Conservation (phyloP, 83 land plant species). For the Thuja plicata region DNA sequence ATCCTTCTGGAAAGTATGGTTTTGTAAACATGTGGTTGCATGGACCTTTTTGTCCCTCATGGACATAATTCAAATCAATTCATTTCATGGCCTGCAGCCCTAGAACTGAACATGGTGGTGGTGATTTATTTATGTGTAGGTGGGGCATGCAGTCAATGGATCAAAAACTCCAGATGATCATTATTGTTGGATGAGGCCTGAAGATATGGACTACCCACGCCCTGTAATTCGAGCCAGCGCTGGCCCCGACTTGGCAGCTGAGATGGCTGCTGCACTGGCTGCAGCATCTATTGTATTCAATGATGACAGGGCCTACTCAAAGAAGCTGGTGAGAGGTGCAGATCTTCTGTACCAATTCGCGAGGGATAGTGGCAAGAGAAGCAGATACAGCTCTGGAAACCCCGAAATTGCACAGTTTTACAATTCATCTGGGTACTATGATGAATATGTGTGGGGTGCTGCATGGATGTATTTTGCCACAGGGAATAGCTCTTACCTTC, state of each 20-base stretch:
- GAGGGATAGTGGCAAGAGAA: conserved; percentile 33
- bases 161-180: conserved; percentile 69
- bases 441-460: conserved; percentile 93
- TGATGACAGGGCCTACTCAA: conserved; percentile 72
- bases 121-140: conserved; percentile 64
- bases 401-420: conserved; percentile 45
- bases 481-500: conserved; percentile 65
- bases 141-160: conserved; percentile 39
- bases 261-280: conserved; percentile 83
- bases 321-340: conserved; percentile 59
- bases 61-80: neutral
- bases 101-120: neutral
- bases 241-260: conserved; percentile 85
- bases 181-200: conserved; percentile 88
- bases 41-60: neutral
- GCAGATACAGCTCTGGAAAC: conserved; percentile 40
- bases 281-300: conserved; percentile 93
- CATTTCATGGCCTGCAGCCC: neutral
- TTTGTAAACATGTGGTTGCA: neutral
- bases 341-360: conserved; percentile 49
- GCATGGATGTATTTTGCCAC: conserved; percentile 92
- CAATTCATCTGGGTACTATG: conserved; percentile 88
- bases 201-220: conserved; percentile 88
- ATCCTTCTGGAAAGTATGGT: too few relatives aligned
- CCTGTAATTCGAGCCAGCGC: conserved; percentile 25